phyloP scores from a whole-genome alignment of 768 basidiomycete genomes.

The Lentinula detonsa region DNA sequence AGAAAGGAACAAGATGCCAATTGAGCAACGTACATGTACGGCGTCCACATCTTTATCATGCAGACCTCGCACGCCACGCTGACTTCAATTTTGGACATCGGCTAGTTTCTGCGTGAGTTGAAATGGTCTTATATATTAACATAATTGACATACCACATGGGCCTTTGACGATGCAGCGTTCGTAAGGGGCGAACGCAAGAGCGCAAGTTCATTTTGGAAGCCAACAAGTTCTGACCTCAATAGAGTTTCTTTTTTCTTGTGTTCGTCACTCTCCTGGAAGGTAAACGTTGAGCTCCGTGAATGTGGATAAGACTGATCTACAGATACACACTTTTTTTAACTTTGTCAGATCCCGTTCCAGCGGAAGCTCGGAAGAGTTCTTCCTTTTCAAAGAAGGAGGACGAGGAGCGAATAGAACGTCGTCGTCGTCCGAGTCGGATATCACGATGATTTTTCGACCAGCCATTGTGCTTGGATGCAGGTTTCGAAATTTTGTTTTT shows the following conservation, averaged over 20 bases:
- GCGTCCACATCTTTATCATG: conserved; percentile 55
- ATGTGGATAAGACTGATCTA: neutral
- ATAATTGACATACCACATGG: neutral
- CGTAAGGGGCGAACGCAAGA: neutral
- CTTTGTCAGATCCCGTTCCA: conserved; percentile 35
- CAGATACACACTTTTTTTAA: conserved; percentile 33
- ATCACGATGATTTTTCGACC: neutral
- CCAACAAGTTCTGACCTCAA: neutral
- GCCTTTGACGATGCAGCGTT: neutral
- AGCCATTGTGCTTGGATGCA: neutral
- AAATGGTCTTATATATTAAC: neutral
- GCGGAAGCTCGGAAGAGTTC: neutral
- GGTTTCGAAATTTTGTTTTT: neutral
- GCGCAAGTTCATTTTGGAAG: neutral
- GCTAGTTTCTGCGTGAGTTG: neutral
- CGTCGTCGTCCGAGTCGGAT: conserved; percentile 22
- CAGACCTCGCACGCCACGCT: conserved; percentile 61
- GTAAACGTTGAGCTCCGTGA: neutral
- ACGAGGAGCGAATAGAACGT: conserved; percentile 15
- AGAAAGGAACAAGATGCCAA: neutral
- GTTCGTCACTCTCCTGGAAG: neutral
- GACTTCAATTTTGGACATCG: conserved; percentile 36
- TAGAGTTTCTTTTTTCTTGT: neutral
- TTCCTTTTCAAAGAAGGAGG: neutral
- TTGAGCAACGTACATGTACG: conserved; percentile 46